Base-by-base conservation (phyloP, 371 early-diverging fungal species). In the Zychaea mexicana region DNA sequence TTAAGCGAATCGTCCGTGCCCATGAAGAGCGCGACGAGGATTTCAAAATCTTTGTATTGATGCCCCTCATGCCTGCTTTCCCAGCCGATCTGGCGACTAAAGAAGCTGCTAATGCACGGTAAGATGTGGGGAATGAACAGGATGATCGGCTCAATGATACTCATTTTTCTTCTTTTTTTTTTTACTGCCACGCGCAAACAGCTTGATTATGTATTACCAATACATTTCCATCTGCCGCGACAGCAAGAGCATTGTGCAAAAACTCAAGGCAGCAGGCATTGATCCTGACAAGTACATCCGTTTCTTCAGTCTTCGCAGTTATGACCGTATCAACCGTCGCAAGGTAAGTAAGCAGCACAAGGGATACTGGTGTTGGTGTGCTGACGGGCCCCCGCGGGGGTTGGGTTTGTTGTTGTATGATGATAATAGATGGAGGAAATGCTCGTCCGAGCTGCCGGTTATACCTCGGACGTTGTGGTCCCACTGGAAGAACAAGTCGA, bases 1-100 rank as follows among this genome's bases (percentile, higher is more conserved):
- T 92, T 4, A 83, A 90, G 38, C 86, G 96, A 46, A 93, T 98
- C 49, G 72, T 86, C 45, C 82, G 85, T 30, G 98, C 98, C 10
- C 85, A 92, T 58, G 64, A 79, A 52, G 82, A 88, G 8, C 74
- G 77, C 7, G 49, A 49, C 22, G 80, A 85, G n/a, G 84, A 86
- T 47, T 96, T 96, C 82, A 87, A 90, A 39, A 92, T 94, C 21
- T 89, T 94, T 69, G 91, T 98, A 33, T 68, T 97, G 32, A 92
- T 97, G 83, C 98, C 98, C 12, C 76, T 96, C 56, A 88, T 95
- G 84, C 98, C 98, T 19, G 96, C 94, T 15, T 96, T 96, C 74
- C 92, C 92, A 56, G 92, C 89, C 52, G 95, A 93, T 63, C 74
- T 97, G 31, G 82, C 79, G 57, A 85, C 90, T 2, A 86, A 87